Evolutionary conservation across 2,329 filamentous ascomycete species (phyloP), one percentile per base, ranked within the genome.

Genomic region (Scedosporium apiospermum): DNA sequence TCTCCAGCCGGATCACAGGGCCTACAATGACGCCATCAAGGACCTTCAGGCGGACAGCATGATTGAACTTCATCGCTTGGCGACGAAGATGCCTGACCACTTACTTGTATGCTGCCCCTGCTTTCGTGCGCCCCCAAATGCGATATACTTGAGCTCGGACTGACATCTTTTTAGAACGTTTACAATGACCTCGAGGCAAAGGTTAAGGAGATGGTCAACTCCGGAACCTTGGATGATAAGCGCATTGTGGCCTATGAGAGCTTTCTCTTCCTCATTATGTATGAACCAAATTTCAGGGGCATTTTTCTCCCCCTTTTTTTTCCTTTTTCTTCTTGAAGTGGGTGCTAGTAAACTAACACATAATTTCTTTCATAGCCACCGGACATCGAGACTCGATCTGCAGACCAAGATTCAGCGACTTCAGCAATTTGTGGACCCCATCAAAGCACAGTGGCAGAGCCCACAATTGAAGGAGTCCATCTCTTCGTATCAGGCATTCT

Each of bases 231-330:
- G 34, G 93, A 97, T 69, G 88, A 93, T 69, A 91, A 93, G 70
- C 85, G 93, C 38, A 86, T 90, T 63, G 88, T 95, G 70, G 91
- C 93, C 1, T 93, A 96, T 69, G 90, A 87, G 68, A 93, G 92
- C 9, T 93, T 98, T 66, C 80, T 98, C 0, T 96, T 99, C 72
- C 95, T 96, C 64, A 95, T 99, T 65, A 88, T 95, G 84, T 89
- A 77, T 71, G 80, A 72, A 49, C n/a, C n/a, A 42, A n/a, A 38
- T 38, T 38, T 38, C 34, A 38, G 34, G 3, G 21, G 10, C 23
- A 34, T 34, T 10, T n/a, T 10, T 1, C 2, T 21, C 4, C 12
- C 27, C 12, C 9, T 53, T n/a, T 30, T 23, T 30, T 10, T 51
- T n/a, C 2, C n/a, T 16, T 7, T 51, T n/a, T 14, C n/a, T 16